Conservation (phyloP, 2,329 filamentous ascomycete species). For the Hymenoscyphus albidus region DNA sequence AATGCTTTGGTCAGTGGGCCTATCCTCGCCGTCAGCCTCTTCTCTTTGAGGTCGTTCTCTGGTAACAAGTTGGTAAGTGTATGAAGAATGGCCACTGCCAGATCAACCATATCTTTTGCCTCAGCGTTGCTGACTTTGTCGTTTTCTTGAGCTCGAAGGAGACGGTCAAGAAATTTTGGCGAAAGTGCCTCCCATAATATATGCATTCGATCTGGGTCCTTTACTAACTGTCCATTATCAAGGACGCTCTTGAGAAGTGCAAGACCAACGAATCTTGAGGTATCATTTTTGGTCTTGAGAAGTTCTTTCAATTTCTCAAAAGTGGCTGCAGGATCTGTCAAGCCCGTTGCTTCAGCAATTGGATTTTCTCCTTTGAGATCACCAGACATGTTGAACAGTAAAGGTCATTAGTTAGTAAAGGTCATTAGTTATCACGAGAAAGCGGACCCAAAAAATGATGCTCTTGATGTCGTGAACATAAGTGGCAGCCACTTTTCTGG, state of each 20-base stretch:
- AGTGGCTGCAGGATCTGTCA: slow-evolving; percentile 21
- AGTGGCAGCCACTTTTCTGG: no score
- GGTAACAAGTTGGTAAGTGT: slow-evolving; percentile 58
- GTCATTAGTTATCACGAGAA: neutral
- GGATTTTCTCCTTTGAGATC: neutral
- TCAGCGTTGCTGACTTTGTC: slow-evolving; percentile 39
- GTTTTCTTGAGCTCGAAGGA: slow-evolving; percentile 52
- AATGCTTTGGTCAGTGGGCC: slow-evolving; percentile 51
- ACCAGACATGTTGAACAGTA: slow-evolving; percentile 11
- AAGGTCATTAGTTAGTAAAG: neutral
- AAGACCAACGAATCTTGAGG: slow-evolving; percentile 64
- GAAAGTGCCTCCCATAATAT: slow-evolving; percentile 58
- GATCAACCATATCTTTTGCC: slow-evolving; percentile 56
- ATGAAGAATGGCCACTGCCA: slow-evolving; percentile 60
- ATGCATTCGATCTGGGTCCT: slow-evolving; percentile 44
- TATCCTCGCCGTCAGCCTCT: slow-evolving; percentile 50
- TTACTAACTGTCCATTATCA: slow-evolving; percentile 53
- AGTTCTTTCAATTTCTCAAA: slow-evolving; percentile 52
- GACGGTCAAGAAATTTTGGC: slow-evolving; percentile 59
- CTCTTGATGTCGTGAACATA: neutral
- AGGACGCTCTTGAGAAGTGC: slow-evolving; percentile 63
- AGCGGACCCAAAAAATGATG: neutral
- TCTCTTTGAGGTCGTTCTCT: slow-evolving; percentile 41
- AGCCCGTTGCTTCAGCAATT: slow-evolving; percentile 1
- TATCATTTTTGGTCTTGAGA: slow-evolving; percentile 59